Conservation (phyloP, 2,329 filamentous ascomycete genomes). For the Paraphaeosphaeria sporulosa region DNA sequence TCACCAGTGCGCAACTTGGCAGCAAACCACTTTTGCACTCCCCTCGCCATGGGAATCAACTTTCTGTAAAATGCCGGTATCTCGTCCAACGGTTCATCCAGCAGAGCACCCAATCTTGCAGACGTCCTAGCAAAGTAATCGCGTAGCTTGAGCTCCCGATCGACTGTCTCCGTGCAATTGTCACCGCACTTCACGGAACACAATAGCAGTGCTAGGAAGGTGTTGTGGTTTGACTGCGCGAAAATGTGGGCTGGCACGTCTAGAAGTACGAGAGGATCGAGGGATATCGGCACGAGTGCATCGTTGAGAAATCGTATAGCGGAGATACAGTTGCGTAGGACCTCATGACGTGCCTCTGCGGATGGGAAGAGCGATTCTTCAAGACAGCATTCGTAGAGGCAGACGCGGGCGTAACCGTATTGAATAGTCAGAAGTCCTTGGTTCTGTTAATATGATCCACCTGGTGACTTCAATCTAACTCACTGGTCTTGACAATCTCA, state of each 20-base stretch:
- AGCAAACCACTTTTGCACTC: constrained; percentile 16
- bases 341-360: constrained; percentile 5
- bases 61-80: constrained; percentile 18
- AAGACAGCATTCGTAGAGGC: constrained; percentile 19
- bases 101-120: neutral
- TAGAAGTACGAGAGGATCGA: constrained; percentile 9
- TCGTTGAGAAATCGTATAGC: constrained; percentile 15
- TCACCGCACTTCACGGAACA: constrained; percentile 18
- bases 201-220: constrained; percentile 19
- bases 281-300: constrained; percentile 13
- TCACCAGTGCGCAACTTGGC: constrained; percentile 1
- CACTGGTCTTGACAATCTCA: constrained; percentile 17
- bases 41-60: constrained; percentile 14
- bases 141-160: constrained; percentile 13
- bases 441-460: neutral
- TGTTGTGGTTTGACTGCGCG: constrained; percentile 21
- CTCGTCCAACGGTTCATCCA: neutral
- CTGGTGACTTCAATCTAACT: neutral
- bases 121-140: constrained; percentile 12
- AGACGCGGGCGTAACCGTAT: constrained; percentile 18
- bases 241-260: constrained; percentile 19
- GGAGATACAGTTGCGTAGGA: constrained; percentile 14
- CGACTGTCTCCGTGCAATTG: constrained; percentile 10
- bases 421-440: constrained; percentile 17
- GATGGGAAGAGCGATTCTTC: constrained; percentile 17